Conservation (phyloP, 2,329 filamentous ascomycete species). For the Ceratocystis lukuohia region DNA sequence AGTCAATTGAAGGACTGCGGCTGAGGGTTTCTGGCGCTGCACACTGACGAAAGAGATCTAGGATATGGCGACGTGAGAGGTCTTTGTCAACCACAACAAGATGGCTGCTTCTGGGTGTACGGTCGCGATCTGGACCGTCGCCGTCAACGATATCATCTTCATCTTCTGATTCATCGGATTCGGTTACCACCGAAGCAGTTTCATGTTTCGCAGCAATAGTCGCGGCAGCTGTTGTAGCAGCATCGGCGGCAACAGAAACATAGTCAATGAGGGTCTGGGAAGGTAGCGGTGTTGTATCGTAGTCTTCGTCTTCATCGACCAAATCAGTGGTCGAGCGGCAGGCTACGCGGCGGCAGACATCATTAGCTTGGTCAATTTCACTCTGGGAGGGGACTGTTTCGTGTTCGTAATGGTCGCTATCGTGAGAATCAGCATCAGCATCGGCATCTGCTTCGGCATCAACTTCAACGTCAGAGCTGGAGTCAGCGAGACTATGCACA, state of each 20-base stretch:
- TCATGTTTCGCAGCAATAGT: background rate
- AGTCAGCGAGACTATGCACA: constrained; percentile 32
- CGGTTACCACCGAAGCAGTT: constrained; percentile 7
- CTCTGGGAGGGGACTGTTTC: constrained; percentile 12
- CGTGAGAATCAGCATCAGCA: background rate
- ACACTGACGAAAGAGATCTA: constrained; percentile 1
- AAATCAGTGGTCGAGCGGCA: constrained; percentile 11
- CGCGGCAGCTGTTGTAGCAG: background rate
- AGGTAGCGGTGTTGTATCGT: constrained; percentile 11
- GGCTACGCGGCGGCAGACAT: constrained; percentile 12
- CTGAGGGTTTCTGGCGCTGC: background rate
- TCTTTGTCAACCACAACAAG: constrained; percentile 10
- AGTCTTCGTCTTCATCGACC: constrained; percentile 16
- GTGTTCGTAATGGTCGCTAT: constrained; percentile 11
- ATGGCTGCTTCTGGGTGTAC: constrained; percentile 1
- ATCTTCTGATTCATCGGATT: constrained; percentile 15
- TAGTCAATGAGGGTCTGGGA: constrained; percentile 15
- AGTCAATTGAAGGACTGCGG: constrained; percentile 17
- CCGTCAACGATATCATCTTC: constrained; percentile 8
- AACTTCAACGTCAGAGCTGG: constrained; percentile 23
- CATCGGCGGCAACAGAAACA: constrained; percentile 13
- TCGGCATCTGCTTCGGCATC: background rate
- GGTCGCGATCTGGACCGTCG: background rate
- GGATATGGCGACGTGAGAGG: constrained; percentile 3
- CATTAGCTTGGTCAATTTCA: constrained; percentile 8